phyloP scores from a whole-genome alignment of 495 filamentous ascomycete species.

The Hypoxylon subgilvum region DNA sequence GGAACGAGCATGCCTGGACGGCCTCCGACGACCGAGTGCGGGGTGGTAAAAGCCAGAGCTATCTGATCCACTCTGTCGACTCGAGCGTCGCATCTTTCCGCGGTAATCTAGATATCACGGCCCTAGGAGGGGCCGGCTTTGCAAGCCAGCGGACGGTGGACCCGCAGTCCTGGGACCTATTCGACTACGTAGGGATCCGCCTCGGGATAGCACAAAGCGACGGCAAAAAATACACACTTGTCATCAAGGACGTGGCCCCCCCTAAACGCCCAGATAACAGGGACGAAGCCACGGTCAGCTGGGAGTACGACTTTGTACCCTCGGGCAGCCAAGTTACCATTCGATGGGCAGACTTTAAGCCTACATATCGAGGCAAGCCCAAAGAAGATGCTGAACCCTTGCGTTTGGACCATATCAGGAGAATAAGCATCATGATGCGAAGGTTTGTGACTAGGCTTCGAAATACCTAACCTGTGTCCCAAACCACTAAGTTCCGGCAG shows the following conservation, averaged over 20 bases:
- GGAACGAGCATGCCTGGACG: constrained; percentile 67
- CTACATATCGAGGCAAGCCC: constrained; percentile 75
- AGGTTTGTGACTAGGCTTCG: constrained; percentile 58
- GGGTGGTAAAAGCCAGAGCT: constrained; percentile 69
- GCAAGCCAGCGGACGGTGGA: constrained; percentile 74
- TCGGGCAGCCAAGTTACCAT: constrained; percentile 43
- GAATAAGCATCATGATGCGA: constrained; percentile 76
- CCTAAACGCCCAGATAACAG: constrained; percentile 63
- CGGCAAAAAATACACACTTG: constrained; percentile 71
- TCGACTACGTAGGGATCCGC: constrained; percentile 58
- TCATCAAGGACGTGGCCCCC: constrained; percentile 70
- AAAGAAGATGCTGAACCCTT: constrained; percentile 61
- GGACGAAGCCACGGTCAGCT: constrained; percentile 65
- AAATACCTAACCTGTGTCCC: background rate
- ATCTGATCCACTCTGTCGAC: constrained; percentile 46
- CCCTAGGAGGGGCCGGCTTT: constrained; percentile 82
- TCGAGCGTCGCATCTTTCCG: constrained; percentile 58
- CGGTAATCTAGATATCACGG: constrained; percentile 73
- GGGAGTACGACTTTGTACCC: constrained; percentile 60
- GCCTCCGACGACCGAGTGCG: constrained; percentile 75
- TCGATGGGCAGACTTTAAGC: constrained; percentile 66
- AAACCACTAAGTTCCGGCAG: constrained; percentile 44
- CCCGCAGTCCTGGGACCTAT: constrained; percentile 60
- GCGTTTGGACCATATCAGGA: constrained; percentile 63
- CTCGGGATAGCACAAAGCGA: constrained; percentile 30